Base-by-base conservation (phyloP, 2,329 filamentous ascomycete species). In the Trichoderma atrobrunneum region DNA sequence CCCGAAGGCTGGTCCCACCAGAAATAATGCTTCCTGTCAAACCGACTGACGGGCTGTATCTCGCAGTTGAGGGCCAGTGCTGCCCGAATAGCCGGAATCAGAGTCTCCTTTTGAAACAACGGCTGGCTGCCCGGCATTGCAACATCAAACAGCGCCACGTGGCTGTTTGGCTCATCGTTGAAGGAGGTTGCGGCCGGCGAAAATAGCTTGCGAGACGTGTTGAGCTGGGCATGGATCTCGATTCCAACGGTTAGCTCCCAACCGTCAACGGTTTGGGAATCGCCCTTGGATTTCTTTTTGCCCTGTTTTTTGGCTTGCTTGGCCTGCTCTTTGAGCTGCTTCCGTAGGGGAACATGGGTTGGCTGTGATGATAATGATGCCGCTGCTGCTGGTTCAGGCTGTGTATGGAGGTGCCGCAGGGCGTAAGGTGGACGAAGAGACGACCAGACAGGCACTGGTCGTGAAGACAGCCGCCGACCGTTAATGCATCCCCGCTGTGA, bases 11-110 rank as follows among this genome's bases (percentile, higher is more conserved):
- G 96, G 81, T 99, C 96, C 89, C 96, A 97, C 85, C 98, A 97
- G 82, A 99, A 98, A 82, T 99, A 99, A 82, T 99, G 96, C 81
- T 99, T 99, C 74, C 96, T 88, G 81, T 99, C 96, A 83, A 98
- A 99, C 69, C 89, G 89, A 81, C 94, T 97, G 76, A 89, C 87
- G 1, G 83, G 85, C 79, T 97, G 92, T 67, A 98, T 87, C 1
- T 90, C 84, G 81, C 96, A 98, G 72, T 91, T 89, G 59, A 99
- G 85, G 0, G 94, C 93, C 64, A 98, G 84, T 0, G 96, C 95
- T 21, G 95, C 95, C 73, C 96, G 90, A 18, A 99, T 80, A n/a
- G 96, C 96, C 5, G 96, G 96, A 48, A 98, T 87, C 12, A 99
- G 84, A 0, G 93, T 93, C 73, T 92, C 92, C 34, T 86, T 87